phyloP scores from a whole-genome alignment of 2,329 filamentous ascomycete species.

The Talaromyces sp. region DNA sequence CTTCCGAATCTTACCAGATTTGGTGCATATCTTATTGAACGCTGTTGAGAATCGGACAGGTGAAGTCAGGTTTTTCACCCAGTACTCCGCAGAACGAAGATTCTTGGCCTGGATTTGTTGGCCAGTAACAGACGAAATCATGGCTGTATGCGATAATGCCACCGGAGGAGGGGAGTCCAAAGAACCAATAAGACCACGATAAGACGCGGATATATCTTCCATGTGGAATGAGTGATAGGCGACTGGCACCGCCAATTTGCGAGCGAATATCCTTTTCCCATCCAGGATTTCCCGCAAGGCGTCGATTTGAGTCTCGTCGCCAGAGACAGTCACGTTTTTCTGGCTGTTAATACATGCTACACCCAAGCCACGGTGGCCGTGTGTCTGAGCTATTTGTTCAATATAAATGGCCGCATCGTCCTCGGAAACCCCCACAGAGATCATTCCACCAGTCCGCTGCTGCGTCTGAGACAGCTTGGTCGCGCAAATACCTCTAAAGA shows the following conservation, averaged over 20 bases:
- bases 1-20: neutral
- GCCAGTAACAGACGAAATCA: constrained; percentile 19
- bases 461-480: neutral
- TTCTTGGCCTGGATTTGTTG: neutral
- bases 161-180: neutral
- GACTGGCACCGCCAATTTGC: constrained; percentile 14
- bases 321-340: constrained; percentile 18
- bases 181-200: neutral
- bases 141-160: neutral
- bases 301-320: constrained; percentile 13
- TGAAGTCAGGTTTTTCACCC: constrained; percentile 17
- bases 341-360: constrained; percentile 20
- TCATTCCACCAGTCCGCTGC: constrained; percentile 23
- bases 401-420: constrained; percentile 17
- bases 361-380: constrained; percentile 25
- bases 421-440: constrained; percentile 23
- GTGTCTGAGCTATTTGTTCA: constrained; percentile 12
- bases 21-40: constrained; percentile 3
- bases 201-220: constrained; percentile 9
- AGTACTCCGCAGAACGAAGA: constrained; percentile 14
- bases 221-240: constrained; percentile 21
- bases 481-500: constrained; percentile 30
- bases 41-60: constrained; percentile 16
- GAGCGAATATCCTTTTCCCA: constrained; percentile 8
- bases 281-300: constrained; percentile 5